Base-by-base conservation (phyloP, 2,329 filamentous ascomycete species). In the Periconia macrospinosa region DNA sequence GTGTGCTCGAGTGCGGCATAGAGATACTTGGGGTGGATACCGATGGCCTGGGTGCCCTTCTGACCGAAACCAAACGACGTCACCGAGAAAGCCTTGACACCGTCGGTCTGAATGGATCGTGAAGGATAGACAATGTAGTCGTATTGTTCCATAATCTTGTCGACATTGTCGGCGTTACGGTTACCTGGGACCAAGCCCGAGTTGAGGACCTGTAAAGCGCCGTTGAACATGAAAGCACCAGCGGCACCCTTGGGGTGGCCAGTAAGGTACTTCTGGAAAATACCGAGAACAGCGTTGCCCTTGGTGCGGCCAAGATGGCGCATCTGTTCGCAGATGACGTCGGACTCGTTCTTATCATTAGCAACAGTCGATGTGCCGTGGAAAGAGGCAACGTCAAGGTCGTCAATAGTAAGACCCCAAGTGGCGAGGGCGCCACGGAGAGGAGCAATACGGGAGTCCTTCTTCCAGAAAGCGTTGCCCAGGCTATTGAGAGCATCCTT, bases 201-300 rank as follows among this genome's bases (percentile, higher is more conserved):
- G 81, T 97, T 96, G 67, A 99, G 85, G 44, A 97, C 91, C 76
- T 99, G 94, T 74, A 99, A 81, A 75, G 91, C 94, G 62, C 94
- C 94, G 81, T 99, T 99, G 84, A 99, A 87, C 94, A 99, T 99
- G 92, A 94, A 99, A 46, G 93, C 94, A 81, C 94, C 94, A 56
- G 94, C 94, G 68, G 94, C 93, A 87, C 94, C 94, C 86, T 99
- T 99, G 69, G 94, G 94, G 75, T 99, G 94, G 76, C 94, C 94
- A 50, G 95, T 99, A 57, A 99, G 87, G 76, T 95, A 97, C 79
- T 99, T 99, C 79, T 99, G 94, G 89, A 97, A 99, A 74, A 99
- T 92, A 81, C 92, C 94, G 61, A 97, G 79, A 14, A 99, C 82
- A 30, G 94, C 92, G 70, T 99, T 99, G 69, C 95, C 94, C 86